phyloP scores from a whole-genome alignment of 176 grass and related monocot species.

The Carex cristatella region DNA sequence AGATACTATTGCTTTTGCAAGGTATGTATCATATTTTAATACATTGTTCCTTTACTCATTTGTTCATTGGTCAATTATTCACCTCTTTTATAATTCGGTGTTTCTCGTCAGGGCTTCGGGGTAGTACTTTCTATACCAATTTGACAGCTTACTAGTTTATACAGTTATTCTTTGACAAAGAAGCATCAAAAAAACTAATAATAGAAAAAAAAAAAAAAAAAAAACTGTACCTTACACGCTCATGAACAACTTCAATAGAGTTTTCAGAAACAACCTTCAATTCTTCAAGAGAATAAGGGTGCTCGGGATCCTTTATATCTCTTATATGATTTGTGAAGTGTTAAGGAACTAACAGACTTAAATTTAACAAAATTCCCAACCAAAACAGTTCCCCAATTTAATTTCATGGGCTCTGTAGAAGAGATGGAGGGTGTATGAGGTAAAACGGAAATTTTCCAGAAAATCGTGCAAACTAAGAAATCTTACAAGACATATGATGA shows the following conservation, averaged over 20 bases:
- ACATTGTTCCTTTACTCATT: background rate
- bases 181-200: background rate
- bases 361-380: background rate
- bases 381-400: background rate
- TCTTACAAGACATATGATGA: background rate
- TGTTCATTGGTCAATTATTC: background rate
- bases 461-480: background rate
- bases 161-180: background rate
- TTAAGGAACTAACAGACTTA: conserved; percentile 43
- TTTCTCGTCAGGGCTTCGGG: background rate
- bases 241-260: conserved; percentile 57
- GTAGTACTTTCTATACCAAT: background rate
- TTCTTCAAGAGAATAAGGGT: conserved; percentile 90
- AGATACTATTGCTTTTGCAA: background rate
- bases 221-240: conserved; percentile 54
- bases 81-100: background rate
- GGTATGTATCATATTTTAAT: background rate
- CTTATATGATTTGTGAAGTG: conserved; percentile 82
- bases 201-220: background rate
- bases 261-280: conserved; percentile 87
- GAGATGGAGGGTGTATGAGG: background rate
- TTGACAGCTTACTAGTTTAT: background rate
- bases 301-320: conserved; percentile 97
- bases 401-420: background rate
- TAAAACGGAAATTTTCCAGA: background rate